phyloP scores from a whole-genome alignment of 768 basidiomycete species.

The Trametes punicea region DNA sequence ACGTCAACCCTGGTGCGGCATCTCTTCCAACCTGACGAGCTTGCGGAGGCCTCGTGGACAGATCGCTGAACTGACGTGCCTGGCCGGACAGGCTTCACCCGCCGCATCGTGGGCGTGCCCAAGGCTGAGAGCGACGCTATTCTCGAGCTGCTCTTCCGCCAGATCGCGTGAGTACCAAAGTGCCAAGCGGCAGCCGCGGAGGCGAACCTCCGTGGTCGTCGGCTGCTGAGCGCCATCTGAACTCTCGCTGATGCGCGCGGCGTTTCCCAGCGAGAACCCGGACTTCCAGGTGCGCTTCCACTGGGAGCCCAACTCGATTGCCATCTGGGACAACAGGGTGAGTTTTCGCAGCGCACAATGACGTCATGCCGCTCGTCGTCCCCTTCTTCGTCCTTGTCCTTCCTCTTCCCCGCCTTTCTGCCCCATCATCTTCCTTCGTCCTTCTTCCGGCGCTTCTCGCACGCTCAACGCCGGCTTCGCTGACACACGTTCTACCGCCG shows the following conservation, averaged over 20 bases:
- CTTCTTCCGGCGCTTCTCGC: not conserved
- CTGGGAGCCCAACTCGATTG: slow-evolving; percentile 74
- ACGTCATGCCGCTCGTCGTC: not conserved
- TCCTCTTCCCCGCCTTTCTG: not conserved
- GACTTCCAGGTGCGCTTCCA: slow-evolving; percentile 76
- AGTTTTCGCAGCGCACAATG: slow-evolving; percentile 20
- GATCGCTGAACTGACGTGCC: not conserved
- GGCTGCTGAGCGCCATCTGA: not conserved
- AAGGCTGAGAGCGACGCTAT: slow-evolving; percentile 80
- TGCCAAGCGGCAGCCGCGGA: not conserved
- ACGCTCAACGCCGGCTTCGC: not conserved
- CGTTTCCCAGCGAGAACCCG: slow-evolving; percentile 49
- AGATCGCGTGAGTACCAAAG: slow-evolving; percentile 38
- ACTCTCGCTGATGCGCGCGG: slow-evolving; percentile 13
- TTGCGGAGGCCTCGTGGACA: not conserved
- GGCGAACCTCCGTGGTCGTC: not conserved
- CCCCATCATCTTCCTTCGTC: not conserved
- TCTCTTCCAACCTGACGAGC: not conserved
- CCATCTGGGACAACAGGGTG: slow-evolving; percentile 87
- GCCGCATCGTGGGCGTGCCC: slow-evolving; percentile 72
- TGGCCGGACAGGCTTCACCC: slow-evolving; percentile 62
- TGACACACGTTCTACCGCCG: not conserved
- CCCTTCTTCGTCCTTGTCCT: not conserved
- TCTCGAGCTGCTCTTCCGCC: slow-evolving; percentile 65
- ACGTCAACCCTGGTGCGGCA: slow-evolving; percentile 66